These are phyloP conservation scores for Neurospora sp. DNA, from an alignment of 495 filamentous ascomycete species.

Conservation along the genomic window DNA sequence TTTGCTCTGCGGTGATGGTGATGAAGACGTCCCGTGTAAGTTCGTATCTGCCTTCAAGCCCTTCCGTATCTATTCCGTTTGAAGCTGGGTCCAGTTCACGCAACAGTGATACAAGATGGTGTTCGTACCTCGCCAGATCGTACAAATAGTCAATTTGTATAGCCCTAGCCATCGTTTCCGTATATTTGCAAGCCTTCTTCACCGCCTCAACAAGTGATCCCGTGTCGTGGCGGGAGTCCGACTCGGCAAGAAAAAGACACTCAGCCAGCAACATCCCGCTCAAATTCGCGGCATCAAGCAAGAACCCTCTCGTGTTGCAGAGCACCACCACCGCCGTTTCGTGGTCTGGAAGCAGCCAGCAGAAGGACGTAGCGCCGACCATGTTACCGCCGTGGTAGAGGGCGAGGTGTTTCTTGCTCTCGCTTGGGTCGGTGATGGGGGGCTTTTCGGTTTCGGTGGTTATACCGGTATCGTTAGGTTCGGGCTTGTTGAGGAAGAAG, in stretches of 20 bases:
- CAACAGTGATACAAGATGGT: neutral
- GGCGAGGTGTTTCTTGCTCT: conserved; percentile 1
- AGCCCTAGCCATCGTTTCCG: neutral
- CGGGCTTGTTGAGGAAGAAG: neutral
- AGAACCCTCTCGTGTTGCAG: conserved; percentile 11
- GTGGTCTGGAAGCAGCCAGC: conserved; percentile 1
- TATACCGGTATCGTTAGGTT: neutral
- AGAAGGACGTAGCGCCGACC: conserved; percentile 15
- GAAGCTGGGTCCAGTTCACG: neutral
- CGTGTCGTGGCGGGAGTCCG: neutral
- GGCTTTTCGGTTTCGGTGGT: neutral
- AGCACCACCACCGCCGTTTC: conserved; percentile 11
- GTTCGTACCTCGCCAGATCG: neutral
- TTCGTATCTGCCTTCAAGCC: neutral
- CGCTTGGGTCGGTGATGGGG: neutral
- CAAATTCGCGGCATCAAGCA: conserved; percentile 12
- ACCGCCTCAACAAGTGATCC: neutral
- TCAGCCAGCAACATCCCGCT: conserved; percentile 7
- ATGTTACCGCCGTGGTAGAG: conserved; percentile 18
- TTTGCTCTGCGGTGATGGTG: neutral
- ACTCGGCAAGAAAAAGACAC: neutral
- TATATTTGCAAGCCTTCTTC: neutral
- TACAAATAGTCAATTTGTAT: conserved; percentile 1
- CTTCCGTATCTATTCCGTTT: neutral
- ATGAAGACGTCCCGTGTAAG: neutral